These are phyloP conservation scores for Handroanthus guayacan DNA, from an alignment of 257 asterid species.

Conservation along the genomic window DNA sequence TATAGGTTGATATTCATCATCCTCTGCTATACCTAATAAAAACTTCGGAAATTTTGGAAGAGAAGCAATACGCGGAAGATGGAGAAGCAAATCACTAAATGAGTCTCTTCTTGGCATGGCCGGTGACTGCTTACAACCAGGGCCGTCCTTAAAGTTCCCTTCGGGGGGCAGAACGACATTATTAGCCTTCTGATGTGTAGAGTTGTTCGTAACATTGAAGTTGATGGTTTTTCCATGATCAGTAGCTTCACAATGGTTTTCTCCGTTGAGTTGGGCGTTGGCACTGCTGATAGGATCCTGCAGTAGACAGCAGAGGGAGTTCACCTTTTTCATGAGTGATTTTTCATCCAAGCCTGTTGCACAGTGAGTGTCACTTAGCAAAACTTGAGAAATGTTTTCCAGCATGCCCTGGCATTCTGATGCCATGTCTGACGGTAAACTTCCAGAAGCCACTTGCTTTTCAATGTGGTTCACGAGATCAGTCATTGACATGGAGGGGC, in stretches of 20 bases:
- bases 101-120: slow-evolving; percentile 68
- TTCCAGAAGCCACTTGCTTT: slow-evolving; percentile 69
- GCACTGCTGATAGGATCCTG: slow-evolving; percentile 57
- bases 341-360: slow-evolving; percentile 71
- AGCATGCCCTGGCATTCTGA: slow-evolving; percentile 69
- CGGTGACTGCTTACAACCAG: slow-evolving; percentile 43
- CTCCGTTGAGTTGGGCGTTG: slow-evolving; percentile 45
- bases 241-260: slow-evolving; percentile 39
- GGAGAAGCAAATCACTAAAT: slow-evolving; percentile 63
- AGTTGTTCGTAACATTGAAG: slow-evolving; percentile 35
- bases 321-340: slow-evolving; percentile 80
- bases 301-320: slow-evolving; percentile 74
- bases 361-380: slow-evolving; percentile 59
- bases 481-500: slow-evolving; percentile 65
- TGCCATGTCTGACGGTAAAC: slow-evolving; percentile 56
- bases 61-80: slow-evolving; percentile 81
- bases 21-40: slow-evolving; percentile 60
- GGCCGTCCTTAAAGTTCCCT: slow-evolving; percentile 36
- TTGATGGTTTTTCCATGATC: slow-evolving; percentile 39
- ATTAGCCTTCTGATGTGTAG: slow-evolving; percentile 30
- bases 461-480: slow-evolving; percentile 76
- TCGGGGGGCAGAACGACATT: slow-evolving; percentile 28
- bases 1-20: slow-evolving; percentile 46
- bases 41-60: slow-evolving; percentile 59
- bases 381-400: slow-evolving; percentile 54